Evolutionary conservation across 352 stramenopile genomes (phyloP), one percentile per base, ranked within the genome.

Genomic region (Globisporangium acanthophoron): DNA sequence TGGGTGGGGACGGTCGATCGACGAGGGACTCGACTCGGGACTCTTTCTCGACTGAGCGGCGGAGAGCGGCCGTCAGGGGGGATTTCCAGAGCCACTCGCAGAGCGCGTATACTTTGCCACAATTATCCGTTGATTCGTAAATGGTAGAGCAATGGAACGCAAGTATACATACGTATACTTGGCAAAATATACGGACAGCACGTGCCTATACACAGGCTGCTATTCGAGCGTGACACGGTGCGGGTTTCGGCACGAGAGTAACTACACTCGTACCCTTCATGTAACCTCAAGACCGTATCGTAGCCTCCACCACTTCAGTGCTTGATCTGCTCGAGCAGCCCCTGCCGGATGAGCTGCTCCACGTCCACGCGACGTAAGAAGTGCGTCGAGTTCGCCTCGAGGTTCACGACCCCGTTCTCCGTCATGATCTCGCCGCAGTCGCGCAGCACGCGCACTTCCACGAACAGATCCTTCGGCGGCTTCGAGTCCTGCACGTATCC

Each of bases 351-450:
- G 35, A 94, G 67, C 64, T 87, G 76, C 65, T 96, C 86, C 33
- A 92, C 86, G 62, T 94, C 85, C 50, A 91, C 80, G 62, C 85
- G 85, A 16, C 88, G 84, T 52, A 97, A 62, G 47, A 96, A 94
- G 57, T 97, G 87, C 45, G 87, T 94, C 45, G 84, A 94, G 62
- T 96, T 91, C 15, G 69, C 77, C 44, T 91, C 71, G 37, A 97
- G 68, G 66, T 96, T 92, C 52, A 97, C 78, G 50, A 91, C 56
- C 5, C 83, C 90, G 64, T 81, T 93, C 64, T 97, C 89, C 15
- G 89, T 97, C 77, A 96, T 94, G 59, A 97, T 82, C 65, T 97
- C 90, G 52, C 85, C 86, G 55, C 86, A 96, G 65, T 95, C 85
- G 50, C 82, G 76, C 60, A 96, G 67, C 45, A 96, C 87, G 54